Percentiles rank a stretch among this genome's conserved stretches.
Evolutionary conservation across 768 basidiomycete genomes (phyloP).

Genomic region (Floccularia luteovirens): DNA sequence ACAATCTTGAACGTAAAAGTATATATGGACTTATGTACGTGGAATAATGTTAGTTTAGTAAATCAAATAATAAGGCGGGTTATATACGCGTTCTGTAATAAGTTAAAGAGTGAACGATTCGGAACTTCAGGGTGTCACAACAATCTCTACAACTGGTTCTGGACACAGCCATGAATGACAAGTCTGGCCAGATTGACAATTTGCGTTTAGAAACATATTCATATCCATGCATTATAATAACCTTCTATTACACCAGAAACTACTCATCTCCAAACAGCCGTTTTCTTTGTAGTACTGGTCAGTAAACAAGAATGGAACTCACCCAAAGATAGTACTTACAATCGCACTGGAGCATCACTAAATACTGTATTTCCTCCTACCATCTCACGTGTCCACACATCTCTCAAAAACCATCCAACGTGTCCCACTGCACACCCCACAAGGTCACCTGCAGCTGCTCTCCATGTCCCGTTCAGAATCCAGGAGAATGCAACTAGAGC

Average conservation of each 20-base stretch:
- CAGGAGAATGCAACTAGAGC: conserved; percentile 86
- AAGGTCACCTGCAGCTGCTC: conserved; percentile 74
- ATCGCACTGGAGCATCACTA: conserved; percentile 58
- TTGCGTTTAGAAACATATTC: too few relatives aligned
- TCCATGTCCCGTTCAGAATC: conserved; percentile 78
- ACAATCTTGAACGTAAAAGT: too few relatives aligned
- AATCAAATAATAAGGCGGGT: too few relatives aligned
- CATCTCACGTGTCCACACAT: conserved; percentile 89
- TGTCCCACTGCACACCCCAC: conserved; percentile 86
- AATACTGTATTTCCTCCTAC: conserved; percentile 64
- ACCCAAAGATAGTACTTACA: conserved; percentile 43
- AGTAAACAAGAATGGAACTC: conserved; percentile 1
- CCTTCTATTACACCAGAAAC: neutral
- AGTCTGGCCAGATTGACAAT: too few relatives aligned
- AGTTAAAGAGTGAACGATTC: too few relatives aligned
- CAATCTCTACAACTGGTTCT: too few relatives aligned
- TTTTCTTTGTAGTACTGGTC: conserved; percentile 34
- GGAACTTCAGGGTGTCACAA: too few relatives aligned
- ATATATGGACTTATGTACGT: too few relatives aligned
- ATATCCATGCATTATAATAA: too few relatives aligned
- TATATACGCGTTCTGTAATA: too few relatives aligned
- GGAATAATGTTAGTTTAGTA: too few relatives aligned
- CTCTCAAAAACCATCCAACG: conserved; percentile 76
- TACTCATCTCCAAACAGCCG: conserved; percentile 55
- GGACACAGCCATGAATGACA: too few relatives aligned